phyloP scores from a whole-genome alignment of 768 basidiomycete species.

The Mycena albidolilacea region DNA sequence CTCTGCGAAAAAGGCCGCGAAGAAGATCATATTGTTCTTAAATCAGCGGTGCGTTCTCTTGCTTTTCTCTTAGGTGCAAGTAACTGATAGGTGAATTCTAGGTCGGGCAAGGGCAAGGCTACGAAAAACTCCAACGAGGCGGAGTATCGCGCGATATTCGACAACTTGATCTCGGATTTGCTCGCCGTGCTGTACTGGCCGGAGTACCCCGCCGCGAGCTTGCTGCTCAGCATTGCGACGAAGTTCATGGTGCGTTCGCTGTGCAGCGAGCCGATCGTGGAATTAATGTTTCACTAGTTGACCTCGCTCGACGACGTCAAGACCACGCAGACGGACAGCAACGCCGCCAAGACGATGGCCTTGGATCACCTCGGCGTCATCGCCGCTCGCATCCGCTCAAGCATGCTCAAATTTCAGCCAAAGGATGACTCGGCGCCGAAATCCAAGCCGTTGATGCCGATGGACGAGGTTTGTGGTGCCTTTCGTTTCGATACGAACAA shows the following conservation, averaged over 20 bases:
- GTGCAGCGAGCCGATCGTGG: background rate
- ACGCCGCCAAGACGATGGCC: slow-evolving; percentile 90
- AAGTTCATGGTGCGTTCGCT: slow-evolving; percentile 81
- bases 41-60: slow-evolving; percentile 67
- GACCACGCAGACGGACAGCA: slow-evolving; percentile 77
- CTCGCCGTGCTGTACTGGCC: slow-evolving; percentile 93
- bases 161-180: slow-evolving; percentile 90
- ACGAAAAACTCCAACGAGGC: slow-evolving; percentile 95
- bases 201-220: slow-evolving; percentile 95
- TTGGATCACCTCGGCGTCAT: slow-evolving; percentile 96
- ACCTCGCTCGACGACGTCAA: slow-evolving; percentile 88
- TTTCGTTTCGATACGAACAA: background rate
- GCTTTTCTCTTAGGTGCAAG: background rate
- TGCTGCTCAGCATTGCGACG: slow-evolving; percentile 85
- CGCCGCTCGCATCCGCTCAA: slow-evolving; percentile 83
- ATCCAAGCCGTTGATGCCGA: slow-evolving; percentile 61
- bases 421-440: slow-evolving; percentile 47
- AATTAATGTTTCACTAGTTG: slow-evolving; percentile 63
- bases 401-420: slow-evolving; percentile 62
- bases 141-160: slow-evolving; percentile 94
- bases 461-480: slow-evolving; percentile 76
- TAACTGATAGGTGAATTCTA: slow-evolving; percentile 44
- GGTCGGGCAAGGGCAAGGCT: slow-evolving; percentile 89
- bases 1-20: slow-evolving; percentile 87
- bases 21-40: slow-evolving; percentile 85